Evolutionary conservation across 2,329 filamentous ascomycete genomes (phyloP), one percentile per base, ranked within the genome.

Genomic region (Endothia cerciana): DNA sequence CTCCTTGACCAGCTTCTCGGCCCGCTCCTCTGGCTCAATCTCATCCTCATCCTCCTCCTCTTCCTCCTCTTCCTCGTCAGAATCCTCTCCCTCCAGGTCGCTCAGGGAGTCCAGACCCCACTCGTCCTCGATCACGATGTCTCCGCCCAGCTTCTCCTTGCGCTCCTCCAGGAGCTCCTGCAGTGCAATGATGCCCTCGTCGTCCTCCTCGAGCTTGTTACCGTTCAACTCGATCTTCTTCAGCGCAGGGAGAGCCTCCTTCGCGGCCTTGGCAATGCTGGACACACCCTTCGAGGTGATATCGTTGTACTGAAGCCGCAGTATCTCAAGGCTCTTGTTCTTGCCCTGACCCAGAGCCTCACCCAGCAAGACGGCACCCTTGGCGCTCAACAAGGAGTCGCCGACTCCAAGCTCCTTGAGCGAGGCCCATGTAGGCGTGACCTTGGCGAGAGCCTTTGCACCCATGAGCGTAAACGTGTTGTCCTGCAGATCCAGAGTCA

Each of bases 291-390:
- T 85, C 0, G 89, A 83, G 49, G 91, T 93, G 74, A 99, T 95
- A 71, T 99, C 95, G 80, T 98, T 98, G 83, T 91, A 98, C 76
- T 97, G 92, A 73, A 98, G 80, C 70, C 93, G 87, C 71, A 99
- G 81, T 11, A 89, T 88, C 81, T 97, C 88, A 28, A 99, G 83
- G 75, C 91, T 91, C 74, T 82, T 81, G 77, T 97, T 97, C 70
- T 88, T 86, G 51, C 92, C 93, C 74, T 88, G 84, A 4, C 84
- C 84, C 53, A 99, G 84, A 25, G 92, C 90, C 63, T 88, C 80
- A 19, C 89, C 91, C 17, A 99, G 83, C 66, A 91, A 81, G 19
- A 92, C 79, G 66, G 89, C 89, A 55, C 95, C 95, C 74, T 92
- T 90, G 51, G 88, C 87, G 65, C 91, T 88, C 59, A 99, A 84